phyloP scores from a whole-genome alignment of 2,329 filamentous ascomycete species.

The Pseudogymnoascus sp. region DNA sequence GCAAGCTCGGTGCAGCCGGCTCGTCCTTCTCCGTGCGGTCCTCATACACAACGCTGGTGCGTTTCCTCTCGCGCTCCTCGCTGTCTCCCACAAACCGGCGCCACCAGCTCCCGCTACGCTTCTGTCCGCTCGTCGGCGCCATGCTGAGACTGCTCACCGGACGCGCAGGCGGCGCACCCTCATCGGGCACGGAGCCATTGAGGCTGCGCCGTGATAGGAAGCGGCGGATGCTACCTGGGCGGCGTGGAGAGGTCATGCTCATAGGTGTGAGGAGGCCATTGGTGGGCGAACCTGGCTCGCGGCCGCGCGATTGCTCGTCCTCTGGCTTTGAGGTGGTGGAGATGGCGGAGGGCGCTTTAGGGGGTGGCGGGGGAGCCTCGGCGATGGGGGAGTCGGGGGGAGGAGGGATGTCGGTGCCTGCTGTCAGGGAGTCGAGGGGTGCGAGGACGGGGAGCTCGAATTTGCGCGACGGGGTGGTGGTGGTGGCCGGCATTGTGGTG shows the following conservation, averaged over 20 bases:
- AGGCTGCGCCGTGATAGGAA: slow-evolving; percentile 30
- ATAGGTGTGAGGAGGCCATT: slow-evolving; percentile 16
- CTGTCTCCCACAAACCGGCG: slow-evolving; percentile 18
- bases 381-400: slow-evolving; percentile 27
- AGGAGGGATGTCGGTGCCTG: slow-evolving; percentile 29
- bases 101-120: slow-evolving; percentile 27
- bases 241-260: slow-evolving; percentile 23
- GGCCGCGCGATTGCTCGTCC: not conserved
- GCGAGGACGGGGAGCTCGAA: slow-evolving; percentile 27
- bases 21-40: slow-evolving; percentile 14
- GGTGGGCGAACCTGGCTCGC: not conserved
- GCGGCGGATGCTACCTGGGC: slow-evolving; percentile 29
- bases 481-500: slow-evolving; percentile 1
- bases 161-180: slow-evolving; percentile 22
- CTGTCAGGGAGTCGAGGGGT: slow-evolving; percentile 27
- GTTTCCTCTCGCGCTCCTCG: slow-evolving; percentile 14
- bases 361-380: slow-evolving; percentile 20
- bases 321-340: slow-evolving; percentile 11
- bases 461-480: slow-evolving; percentile 14
- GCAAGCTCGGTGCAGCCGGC: slow-evolving; percentile 27
- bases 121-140: slow-evolving; percentile 19
- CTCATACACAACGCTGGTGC: slow-evolving; percentile 23
- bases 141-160: slow-evolving; percentile 20
- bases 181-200: slow-evolving; percentile 17
- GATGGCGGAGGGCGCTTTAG: not conserved